phyloP scores from a whole-genome alignment of 2,329 filamentous ascomycete genomes.

The Clonostachys solani region DNA sequence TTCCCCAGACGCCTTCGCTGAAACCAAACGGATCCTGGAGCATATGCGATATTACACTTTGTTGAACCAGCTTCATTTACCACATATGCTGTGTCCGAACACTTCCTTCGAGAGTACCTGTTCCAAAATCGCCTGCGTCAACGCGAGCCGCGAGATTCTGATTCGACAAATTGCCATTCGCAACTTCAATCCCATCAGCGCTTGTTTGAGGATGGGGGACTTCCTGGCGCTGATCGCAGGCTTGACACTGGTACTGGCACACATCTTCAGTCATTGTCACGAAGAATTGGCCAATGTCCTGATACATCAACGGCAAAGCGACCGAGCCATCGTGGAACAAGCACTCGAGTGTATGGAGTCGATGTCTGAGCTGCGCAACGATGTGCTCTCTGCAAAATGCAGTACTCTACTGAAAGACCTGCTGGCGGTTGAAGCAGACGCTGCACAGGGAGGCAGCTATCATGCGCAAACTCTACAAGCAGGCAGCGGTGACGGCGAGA shows the following conservation, averaged over 20 bases:
- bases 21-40: neutral
- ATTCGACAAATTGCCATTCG: slow-evolving; percentile 26
- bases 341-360: neutral
- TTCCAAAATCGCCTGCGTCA: slow-evolving; percentile 26
- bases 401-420: neutral
- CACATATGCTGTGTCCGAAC: slow-evolving; percentile 9
- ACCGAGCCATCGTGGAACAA: neutral
- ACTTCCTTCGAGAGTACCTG: slow-evolving; percentile 9
- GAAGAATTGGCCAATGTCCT: neutral
- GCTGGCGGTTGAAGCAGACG: neutral
- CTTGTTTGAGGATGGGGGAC: slow-evolving; percentile 26
- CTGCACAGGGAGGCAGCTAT: neutral
- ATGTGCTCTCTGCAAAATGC: neutral
- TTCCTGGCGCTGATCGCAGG: slow-evolving; percentile 29
- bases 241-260: slow-evolving; percentile 27
- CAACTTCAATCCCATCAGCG: slow-evolving; percentile 16
- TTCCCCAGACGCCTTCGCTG: neutral
- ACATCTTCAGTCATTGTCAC: neutral
- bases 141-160: slow-evolving; percentile 30
- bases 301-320: neutral
- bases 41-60: neutral
- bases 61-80: slow-evolving; percentile 3
- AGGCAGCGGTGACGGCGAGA: neutral
- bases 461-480: neutral
- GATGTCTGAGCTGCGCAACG: neutral